A percentile compares a stretch with the other conserved stretches of the same genome.
These are phyloP conservation scores for Solanum gandarillasii DNA, from an alignment of 257 asterid species.

Conservation along the genomic window DNA sequence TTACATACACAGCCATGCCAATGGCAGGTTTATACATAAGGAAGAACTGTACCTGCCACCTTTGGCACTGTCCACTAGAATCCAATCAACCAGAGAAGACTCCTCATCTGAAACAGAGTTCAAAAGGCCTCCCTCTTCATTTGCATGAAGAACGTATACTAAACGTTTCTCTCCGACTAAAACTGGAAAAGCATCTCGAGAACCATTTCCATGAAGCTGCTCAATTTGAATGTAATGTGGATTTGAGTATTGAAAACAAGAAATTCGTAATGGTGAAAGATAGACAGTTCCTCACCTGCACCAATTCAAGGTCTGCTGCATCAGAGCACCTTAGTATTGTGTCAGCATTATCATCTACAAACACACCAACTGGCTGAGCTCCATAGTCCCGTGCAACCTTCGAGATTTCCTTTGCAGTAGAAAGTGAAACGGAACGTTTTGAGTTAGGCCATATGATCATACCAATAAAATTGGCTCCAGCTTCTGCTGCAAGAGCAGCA, in stretches of 20 bases:
- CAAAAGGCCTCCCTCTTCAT: slow-evolving; percentile 61
- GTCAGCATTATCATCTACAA: slow-evolving; percentile 78
- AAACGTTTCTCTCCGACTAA: slow-evolving; percentile 40
- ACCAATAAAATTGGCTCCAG: slow-evolving; percentile 87
- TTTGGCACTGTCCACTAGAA: slow-evolving; percentile 86
- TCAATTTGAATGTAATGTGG: background rate
- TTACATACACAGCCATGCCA: background rate
- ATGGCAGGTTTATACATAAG: background rate
- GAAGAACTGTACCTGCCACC: slow-evolving; percentile 72
- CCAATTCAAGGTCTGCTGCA: slow-evolving; percentile 68
- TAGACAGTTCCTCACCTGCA: slow-evolving; percentile 47
- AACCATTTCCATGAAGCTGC: slow-evolving; percentile 92
- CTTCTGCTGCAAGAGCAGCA: slow-evolving; percentile 94
- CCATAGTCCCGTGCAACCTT: slow-evolving; percentile 61
- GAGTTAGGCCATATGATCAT: slow-evolving; percentile 96
- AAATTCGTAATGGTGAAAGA: background rate
- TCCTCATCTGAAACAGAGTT: slow-evolving; percentile 67
- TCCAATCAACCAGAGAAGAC: slow-evolving; percentile 75
- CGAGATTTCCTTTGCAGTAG: slow-evolving; percentile 82
- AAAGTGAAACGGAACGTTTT: slow-evolving; percentile 67
- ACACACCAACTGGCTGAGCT: slow-evolving; percentile 89
- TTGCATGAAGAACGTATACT: slow-evolving; percentile 83
- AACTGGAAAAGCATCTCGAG: slow-evolving; percentile 58
- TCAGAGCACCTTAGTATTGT: slow-evolving; percentile 61
- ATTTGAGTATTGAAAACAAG: slow-evolving; percentile 2